Base-by-base conservation (phyloP, 768 basidiomycete genomes). In the Tulasnella sp. region DNA sequence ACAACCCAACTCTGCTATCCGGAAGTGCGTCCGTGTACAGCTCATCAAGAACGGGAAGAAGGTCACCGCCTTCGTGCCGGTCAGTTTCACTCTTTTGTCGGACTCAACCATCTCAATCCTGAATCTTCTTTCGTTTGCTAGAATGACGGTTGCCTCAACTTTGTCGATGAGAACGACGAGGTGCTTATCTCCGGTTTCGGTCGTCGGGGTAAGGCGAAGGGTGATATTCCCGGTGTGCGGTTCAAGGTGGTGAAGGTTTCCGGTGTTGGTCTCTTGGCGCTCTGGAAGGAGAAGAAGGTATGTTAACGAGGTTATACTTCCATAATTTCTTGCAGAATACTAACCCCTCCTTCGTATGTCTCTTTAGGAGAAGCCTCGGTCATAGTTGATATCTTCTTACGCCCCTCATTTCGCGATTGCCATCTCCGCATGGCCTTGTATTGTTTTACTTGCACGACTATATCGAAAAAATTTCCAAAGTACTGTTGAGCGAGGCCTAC, bases 1-100 rank as follows among this genome's bases (percentile, higher is more conserved):
- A 78, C 96, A 99, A 76, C 96, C 96, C 77, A 99, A 99, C 83
- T 99, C 96, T 72, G 96, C 96, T 73, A 98, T 99, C 76, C 93
- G 96, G 75, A 99, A 99, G 75, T 99, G 96, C 79, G 96, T 99
- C 67, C 92, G 96, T 78, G 96, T 99, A 64, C 96, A 99, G 71
- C 81, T 99, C 67, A 98, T 99, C 75, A 99, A 99, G 83, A 99
- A 99, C 78, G 96, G 96, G 66, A 99, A 99, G 86, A 98, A 98
- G 75, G 95, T 99, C 72, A 98, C 95, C 64, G 96, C 96, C 70
- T 99, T 99, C 85, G 96, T 98, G 42, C 95, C 95, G 64, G 90
- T 90, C 68, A 66, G 89, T 82, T 19, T 11, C 21, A 60, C 29
- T 51, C 34, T 10, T 50, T 11, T 26, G 24, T 50, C 48, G 24